Evolutionary conservation across 345 rosid genomes (phyloP), one percentile per base, ranked within the genome.

Genomic region (Geranium brycei): DNA sequence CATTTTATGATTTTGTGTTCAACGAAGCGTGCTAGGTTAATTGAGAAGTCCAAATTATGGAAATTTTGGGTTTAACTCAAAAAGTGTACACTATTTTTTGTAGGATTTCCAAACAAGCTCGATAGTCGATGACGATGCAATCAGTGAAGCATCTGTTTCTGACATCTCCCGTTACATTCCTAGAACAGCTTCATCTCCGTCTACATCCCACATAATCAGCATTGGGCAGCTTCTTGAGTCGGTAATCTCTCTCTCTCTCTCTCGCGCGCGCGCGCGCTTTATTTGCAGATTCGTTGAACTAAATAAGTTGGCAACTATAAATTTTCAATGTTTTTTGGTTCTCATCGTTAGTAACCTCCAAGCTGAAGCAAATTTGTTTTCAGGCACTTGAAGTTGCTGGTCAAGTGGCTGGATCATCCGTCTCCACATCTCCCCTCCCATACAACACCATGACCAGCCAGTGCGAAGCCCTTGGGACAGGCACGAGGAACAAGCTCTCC

Each of bases 301-400:
- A 23, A 23, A n/a, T n/a, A n/a, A n/a, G n/a, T n/a, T 23, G 28
- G 28, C 28, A 23, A 23, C 28, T 23, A 23, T 23, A 23, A 23
- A 23, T 23, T 23, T 23, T 23, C 28, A 23, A 23, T 23, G 28
- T 23, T 23, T 23, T 23, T 23, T 23, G 28, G 28, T 2, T 23
- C 28, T 23, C 28, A 23, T 23, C 28, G 38, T 35, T 47, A 18
- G 2, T 19, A 16, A 11, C 28, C 1, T 57, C 19, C 57, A 61
- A 32, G 17, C 70, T 41, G 12, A 19, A 66, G 19, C 15, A 14
- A 23, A 41, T 17, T 32, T 68, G 69, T 30, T 73, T 73, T 56
- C 80, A 93, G 97, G 96, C 99, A 3, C 95, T 90, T 51, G 86
- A 82, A 82, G 96, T 88, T 31, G 99, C 97, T 40, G 92, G 99